Evolutionary conservation across 768 basidiomycete genomes (phyloP), one percentile per base, ranked within the genome.

Genomic region (Inosperma sp.): DNA sequence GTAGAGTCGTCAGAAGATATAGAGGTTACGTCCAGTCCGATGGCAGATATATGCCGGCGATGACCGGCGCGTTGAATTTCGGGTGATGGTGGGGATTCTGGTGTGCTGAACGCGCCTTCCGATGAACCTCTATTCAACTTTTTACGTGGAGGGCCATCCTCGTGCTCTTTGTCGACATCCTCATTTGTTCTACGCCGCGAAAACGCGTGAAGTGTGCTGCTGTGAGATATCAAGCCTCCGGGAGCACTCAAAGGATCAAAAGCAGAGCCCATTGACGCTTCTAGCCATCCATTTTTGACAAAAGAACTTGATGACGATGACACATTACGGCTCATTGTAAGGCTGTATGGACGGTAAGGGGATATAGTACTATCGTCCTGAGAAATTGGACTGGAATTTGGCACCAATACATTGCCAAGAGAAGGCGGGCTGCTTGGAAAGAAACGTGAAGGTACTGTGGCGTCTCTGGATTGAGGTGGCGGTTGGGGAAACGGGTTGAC

Each of bases 401-500:
- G 88, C 19, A 88, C 87, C 48, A 90, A 81, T 44, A 90, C 68
- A 49, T 70, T 79, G 62, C 79, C 80, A 36, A 72, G 69, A 23
- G 77, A 63, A 8, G 77, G 69, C 7, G 81, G 57, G 53, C 74
- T 60, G 65, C 65, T 34, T 60, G 74, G 59, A 71, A 76, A 77
- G 77, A 81, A 86, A 52, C 79, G 81, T 50, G 83, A 81, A 66
- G 77, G 61, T 31, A 80, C 67, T n/a, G 83, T 85, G 36, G 78
- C 86, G 72, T 90, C 88, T 59, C 87, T 79, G 53, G 86, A 86
- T 71, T 90, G 88, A 30, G 77, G 39, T 7, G 84, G 83, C 52
- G 76, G 81, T 52, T 62, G 57, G 44, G 60, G 54, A 66, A 72
- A 37, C 62, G 40, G 42, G 59, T 43, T 55, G 51, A 58, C 49